A percentile compares a stretch with the other conserved stretches of the same genome.
These are phyloP conservation scores for Penicillium psychrosexuale DNA, from an alignment of 2,329 filamentous ascomycete species.

Conservation along the genomic window DNA sequence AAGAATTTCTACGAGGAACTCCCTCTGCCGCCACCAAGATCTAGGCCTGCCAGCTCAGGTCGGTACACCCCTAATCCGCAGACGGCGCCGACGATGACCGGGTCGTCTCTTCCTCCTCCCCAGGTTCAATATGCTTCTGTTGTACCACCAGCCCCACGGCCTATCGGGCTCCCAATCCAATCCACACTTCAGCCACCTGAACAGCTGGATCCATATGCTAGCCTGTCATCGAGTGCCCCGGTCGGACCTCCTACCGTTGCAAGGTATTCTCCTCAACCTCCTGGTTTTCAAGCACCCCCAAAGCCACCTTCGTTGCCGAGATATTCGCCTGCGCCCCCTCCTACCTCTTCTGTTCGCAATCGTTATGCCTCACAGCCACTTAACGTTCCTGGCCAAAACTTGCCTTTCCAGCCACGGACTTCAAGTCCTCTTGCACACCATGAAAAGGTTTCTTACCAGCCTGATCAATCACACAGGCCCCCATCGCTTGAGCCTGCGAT, in stretches of 20 bases:
- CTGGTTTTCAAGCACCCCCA: constrained; percentile 28
- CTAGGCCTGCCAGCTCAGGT: constrained; percentile 54
- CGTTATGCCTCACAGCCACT: constrained; percentile 43
- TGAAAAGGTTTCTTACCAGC: constrained; percentile 37
- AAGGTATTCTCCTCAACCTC: constrained; percentile 45
- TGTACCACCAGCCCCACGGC: constrained; percentile 21
- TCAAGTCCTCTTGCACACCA: constrained; percentile 62
- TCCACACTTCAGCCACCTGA: constrained; percentile 33
- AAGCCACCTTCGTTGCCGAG: constrained; percentile 40
- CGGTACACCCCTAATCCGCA: constrained; percentile 41
- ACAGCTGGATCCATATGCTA: constrained; percentile 32
- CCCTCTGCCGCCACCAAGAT: constrained; percentile 57
- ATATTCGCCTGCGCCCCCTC: constrained; percentile 48
- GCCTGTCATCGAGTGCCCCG: constrained; percentile 28
- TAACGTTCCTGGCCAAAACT: constrained; percentile 28
- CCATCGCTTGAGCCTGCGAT: constrained; percentile 27
- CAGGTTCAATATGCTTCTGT: constrained; percentile 13
- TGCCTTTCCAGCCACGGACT: constrained; percentile 60
- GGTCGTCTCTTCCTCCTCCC: constrained; percentile 1
- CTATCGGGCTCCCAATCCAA: constrained; percentile 15
- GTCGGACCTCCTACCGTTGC: constrained; percentile 32
- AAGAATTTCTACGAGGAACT: constrained; percentile 75
- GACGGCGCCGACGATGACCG: constrained; percentile 18
- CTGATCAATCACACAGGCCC: constrained; percentile 20
- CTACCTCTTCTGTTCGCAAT: constrained; percentile 28